A percentile compares a stretch with the other conserved stretches of the same genome.
Conservation (phyloP, 2,329 filamentous ascomycete genomes). For the Monosporascus sp. region DNA sequence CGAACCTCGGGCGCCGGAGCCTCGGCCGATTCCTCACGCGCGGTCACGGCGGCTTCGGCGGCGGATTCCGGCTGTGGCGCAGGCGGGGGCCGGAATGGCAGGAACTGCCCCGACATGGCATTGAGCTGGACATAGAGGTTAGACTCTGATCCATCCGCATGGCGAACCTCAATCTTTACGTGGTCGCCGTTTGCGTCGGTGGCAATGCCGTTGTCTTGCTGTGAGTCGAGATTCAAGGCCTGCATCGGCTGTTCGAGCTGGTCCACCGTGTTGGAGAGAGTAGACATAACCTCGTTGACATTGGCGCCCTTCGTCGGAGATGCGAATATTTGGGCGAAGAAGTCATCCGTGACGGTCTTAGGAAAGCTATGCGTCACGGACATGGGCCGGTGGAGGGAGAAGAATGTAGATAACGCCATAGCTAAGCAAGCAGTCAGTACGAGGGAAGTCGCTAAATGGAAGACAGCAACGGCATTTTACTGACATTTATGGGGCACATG, state of each 20-base stretch:
- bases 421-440: slow-evolving; percentile 48
- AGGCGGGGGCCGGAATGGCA: slow-evolving; percentile 83
- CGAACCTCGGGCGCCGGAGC: slow-evolving; percentile 42
- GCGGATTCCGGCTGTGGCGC: slow-evolving; percentile 58
- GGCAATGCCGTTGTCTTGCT: slow-evolving; percentile 24
- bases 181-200: slow-evolving; percentile 40
- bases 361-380: slow-evolving; percentile 81
- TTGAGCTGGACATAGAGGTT: slow-evolving; percentile 64
- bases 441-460: neutral
- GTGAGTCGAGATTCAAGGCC: slow-evolving; percentile 41
- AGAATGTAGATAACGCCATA: slow-evolving; percentile 85
- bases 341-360: slow-evolving; percentile 62
- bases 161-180: slow-evolving; percentile 48
- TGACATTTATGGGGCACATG: slow-evolving; percentile 65
- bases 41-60: slow-evolving; percentile 28
- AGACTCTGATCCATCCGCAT: slow-evolving; percentile 51
- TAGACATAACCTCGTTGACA: slow-evolving; percentile 62
- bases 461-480: slow-evolving; percentile 14
- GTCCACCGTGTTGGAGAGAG: slow-evolving; percentile 56
- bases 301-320: slow-evolving; percentile 43
- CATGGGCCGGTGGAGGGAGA: slow-evolving; percentile 91
- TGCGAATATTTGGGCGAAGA: slow-evolving; percentile 82
- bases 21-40: slow-evolving; percentile 22
- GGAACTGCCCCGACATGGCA: slow-evolving; percentile 63
- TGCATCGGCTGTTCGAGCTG: slow-evolving; percentile 56